Evolutionary conservation across 1,284 basidiomycete species (phyloP).

Genomic region (Pseudozyma hubeiensis): DNA sequence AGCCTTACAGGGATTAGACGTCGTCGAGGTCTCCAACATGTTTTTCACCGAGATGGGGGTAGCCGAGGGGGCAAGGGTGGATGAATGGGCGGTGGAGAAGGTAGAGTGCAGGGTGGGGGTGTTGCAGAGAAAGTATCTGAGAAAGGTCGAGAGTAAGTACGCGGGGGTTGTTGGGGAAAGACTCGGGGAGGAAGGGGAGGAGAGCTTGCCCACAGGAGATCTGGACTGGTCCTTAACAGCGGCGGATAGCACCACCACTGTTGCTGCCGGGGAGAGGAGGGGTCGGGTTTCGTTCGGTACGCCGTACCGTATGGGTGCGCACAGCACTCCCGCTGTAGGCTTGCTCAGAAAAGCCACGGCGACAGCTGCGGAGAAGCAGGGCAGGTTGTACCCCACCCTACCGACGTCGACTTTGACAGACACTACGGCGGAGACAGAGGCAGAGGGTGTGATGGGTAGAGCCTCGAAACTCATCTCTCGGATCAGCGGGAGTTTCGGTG

Average conservation of each 20-base stretch:
- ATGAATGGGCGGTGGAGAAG: constrained; percentile 34
- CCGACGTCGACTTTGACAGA: constrained; percentile 1
- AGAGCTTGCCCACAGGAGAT: constrained; percentile 32
- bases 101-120: constrained; percentile 29
- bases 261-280: not conserved
- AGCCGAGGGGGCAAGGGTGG: not conserved
- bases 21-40: constrained; percentile 2
- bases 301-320: constrained; percentile 41
- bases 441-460: constrained; percentile 20
- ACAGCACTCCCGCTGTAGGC: constrained; percentile 39
- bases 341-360: constrained; percentile 22
- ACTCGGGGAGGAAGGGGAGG: not conserved
- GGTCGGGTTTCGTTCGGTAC: constrained; percentile 46
- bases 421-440: not conserved
- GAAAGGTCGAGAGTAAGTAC: constrained; percentile 27
- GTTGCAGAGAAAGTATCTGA: constrained; percentile 39
- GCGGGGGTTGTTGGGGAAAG: not conserved
- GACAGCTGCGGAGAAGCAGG: constrained; percentile 4
- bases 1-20: constrained; percentile 14
- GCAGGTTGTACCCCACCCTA: constrained; percentile 25
- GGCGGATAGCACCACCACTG: constrained; percentile 10
- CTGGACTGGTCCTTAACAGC: constrained; percentile 40
- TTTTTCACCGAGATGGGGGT: constrained; percentile 31
- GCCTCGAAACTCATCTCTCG: constrained; percentile 36
- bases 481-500: constrained; percentile 35